phyloP scores from a whole-genome alignment of 1,139 yeast genomes.

The Suhomyces chickasaworum region DNA sequence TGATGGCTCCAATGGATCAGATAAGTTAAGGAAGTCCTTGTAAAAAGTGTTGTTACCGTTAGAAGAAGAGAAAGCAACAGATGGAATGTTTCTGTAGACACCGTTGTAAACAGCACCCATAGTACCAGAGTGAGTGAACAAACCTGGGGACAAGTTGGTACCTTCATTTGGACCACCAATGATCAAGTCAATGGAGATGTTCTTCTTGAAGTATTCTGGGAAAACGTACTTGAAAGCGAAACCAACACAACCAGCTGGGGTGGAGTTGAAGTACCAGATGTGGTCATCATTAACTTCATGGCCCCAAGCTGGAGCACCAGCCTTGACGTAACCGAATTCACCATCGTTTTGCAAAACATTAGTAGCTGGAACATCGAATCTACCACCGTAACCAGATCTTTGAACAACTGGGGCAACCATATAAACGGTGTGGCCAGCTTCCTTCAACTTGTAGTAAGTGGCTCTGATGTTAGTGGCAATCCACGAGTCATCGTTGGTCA shows the following conservation, averaged over 20 bases:
- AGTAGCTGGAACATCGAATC: conserved; percentile 48
- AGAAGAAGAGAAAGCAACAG: conserved; percentile 49
- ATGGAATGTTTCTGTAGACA: conserved; percentile 46
- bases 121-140: conserved; percentile 47
- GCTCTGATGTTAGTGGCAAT: conserved; percentile 63
- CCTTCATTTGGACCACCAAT: conserved; percentile 54
- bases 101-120: conserved; percentile 49
- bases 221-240: conserved; percentile 46
- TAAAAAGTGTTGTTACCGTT: conserved; percentile 46
- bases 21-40: conserved; percentile 38
- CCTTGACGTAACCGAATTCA: conserved; percentile 42
- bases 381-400: conserved; percentile 62
- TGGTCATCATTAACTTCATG: conserved; percentile 45
- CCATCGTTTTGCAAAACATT: conserved; percentile 44
- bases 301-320: conserved; percentile 52
- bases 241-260: conserved; percentile 48
- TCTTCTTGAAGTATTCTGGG: conserved; percentile 39
- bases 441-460: conserved; percentile 53
- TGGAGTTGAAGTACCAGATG: conserved; percentile 53
- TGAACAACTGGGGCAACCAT: conserved; percentile 61
- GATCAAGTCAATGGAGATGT: conserved; percentile 42
- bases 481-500: conserved; percentile 65
- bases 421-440: conserved; percentile 57
- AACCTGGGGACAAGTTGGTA: conserved; percentile 42
- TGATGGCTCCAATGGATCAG: conserved; percentile 35